These are phyloP conservation scores for Lophiostoma macrostomum DNA, from an alignment of 495 filamentous ascomycete genomes.

Conservation along the genomic window DNA sequence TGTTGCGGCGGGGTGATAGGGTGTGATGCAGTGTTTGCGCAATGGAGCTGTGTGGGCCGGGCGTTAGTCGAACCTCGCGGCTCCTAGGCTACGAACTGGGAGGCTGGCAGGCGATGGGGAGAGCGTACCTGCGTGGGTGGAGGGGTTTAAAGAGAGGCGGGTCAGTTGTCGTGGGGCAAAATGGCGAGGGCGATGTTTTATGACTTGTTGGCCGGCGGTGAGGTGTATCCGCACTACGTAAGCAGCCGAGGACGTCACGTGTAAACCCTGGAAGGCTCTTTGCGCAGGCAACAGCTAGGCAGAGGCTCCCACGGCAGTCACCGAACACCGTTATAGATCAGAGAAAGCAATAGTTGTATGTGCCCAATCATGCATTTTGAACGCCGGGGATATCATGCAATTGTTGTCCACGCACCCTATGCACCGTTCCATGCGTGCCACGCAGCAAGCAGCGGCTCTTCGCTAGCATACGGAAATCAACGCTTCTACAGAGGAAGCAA, in stretches of 20 bases:
- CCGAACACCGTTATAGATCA: conserved; percentile 14
- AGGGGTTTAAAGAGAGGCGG: conserved; percentile 6
- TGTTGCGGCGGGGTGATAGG: conserved; percentile 39
- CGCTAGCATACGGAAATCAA: not conserved
- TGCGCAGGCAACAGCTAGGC: conserved; percentile 23
- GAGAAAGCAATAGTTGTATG: not conserved
- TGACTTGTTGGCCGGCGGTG: conserved; percentile 27
- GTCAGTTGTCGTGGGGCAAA: conserved; percentile 33
- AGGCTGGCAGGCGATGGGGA: not conserved
- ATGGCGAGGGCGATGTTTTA: conserved; percentile 24
- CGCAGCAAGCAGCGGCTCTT: conserved; percentile 21
- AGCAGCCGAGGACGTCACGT: conserved; percentile 1
- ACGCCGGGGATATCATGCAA: conserved; percentile 36
- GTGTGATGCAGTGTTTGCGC: conserved; percentile 28
- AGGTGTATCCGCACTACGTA: conserved; percentile 12
- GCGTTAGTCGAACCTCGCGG: conserved; percentile 9
- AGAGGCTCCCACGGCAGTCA: conserved; percentile 12
- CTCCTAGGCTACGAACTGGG: not conserved
- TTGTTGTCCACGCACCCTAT: conserved; percentile 7
- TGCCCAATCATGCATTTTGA: conserved; percentile 9
- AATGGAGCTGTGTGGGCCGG: conserved; percentile 8
- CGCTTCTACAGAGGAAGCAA: conserved; percentile 65
- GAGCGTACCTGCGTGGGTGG: conserved; percentile 11
- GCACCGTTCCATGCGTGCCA: conserved; percentile 35
- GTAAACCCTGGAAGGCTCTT: too few relatives aligned